Conservation (phyloP, 345 rosid species). For the Eucalyptus cladocalyx region DNA sequence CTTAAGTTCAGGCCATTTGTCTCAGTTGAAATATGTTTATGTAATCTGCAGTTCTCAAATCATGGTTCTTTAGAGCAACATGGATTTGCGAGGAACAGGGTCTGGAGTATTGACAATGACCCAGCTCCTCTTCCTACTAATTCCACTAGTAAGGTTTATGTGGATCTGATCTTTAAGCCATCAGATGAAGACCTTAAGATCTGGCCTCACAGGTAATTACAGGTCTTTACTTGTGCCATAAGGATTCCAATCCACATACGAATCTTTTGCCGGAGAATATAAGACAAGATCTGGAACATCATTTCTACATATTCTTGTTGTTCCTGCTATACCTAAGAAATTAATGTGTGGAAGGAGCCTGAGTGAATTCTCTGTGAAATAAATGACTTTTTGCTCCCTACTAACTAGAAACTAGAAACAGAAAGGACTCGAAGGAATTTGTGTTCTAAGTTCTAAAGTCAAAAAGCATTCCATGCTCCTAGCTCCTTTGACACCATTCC, state of each 20-base stretch:
- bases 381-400: background rate
- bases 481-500: background rate
- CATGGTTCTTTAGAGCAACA: constrained; percentile 61
- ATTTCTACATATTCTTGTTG: background rate
- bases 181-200: constrained; percentile 74
- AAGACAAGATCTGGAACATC: background rate
- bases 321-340: background rate
- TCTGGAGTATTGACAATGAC: constrained; percentile 67
- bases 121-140: constrained; percentile 64
- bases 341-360: background rate
- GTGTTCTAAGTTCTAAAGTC: background rate
- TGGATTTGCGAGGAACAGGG: constrained; percentile 90
- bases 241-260: background rate
- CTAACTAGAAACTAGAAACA: background rate
- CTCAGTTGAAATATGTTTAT: background rate
- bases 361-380: background rate
- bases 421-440: background rate
- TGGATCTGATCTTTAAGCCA: constrained; percentile 73
- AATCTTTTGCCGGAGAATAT: background rate
- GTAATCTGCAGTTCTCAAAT: constrained; percentile 53
- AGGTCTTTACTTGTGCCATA: background rate
- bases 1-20: constrained; percentile 1
- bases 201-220: constrained; percentile 73
- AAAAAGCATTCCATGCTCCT: background rate
- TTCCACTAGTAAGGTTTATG: constrained; percentile 28